Percentiles rank a stretch among this genome's conserved stretches.
phyloP scores from a whole-genome alignment of 441 rosid species.

The Adansonia grandidieri region DNA sequence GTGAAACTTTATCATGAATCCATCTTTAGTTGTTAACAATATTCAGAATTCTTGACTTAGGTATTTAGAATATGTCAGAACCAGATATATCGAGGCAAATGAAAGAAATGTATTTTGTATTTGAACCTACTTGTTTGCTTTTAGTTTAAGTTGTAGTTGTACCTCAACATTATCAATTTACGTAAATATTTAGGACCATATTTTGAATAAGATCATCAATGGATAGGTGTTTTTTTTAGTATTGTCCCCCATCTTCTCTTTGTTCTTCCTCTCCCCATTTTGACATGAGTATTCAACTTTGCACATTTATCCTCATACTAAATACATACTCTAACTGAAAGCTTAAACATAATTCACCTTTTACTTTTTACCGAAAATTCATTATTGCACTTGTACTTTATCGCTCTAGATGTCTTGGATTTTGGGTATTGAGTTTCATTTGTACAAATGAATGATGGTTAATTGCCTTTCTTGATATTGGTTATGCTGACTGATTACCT shows the following conservation, averaged over 20 bases:
- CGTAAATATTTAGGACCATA: not conserved
- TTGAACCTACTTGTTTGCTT: not conserved
- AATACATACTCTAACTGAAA: slow-evolving; percentile 1
- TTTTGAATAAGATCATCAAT: not conserved
- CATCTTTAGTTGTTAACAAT: not conserved
- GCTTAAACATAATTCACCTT: not conserved
- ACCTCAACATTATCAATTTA: not conserved
- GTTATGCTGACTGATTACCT: too few relatives aligned
- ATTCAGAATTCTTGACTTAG: not conserved
- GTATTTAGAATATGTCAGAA: not conserved
- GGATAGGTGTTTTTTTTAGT: not conserved
- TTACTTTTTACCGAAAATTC: not conserved
- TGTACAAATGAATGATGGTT: too few relatives aligned
- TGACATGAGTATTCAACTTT: not conserved
- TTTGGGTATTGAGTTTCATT: too few relatives aligned
- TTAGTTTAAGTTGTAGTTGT: not conserved
- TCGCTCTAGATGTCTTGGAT: too few relatives aligned
- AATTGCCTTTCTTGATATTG: too few relatives aligned
- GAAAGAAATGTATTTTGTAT: slow-evolving; percentile 3
- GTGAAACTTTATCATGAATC: not conserved
- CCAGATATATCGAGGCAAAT: not conserved
- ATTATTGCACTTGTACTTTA: too few relatives aligned
- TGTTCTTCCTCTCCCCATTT: not conserved
- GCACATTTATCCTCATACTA: not conserved
- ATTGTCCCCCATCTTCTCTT: not conserved